A percentile compares a stretch with the other conserved stretches of the same genome.
Evolutionary conservation across 371 early-diverging fungal species (phyloP).

Genomic region (Haplosporangium sp.): DNA sequence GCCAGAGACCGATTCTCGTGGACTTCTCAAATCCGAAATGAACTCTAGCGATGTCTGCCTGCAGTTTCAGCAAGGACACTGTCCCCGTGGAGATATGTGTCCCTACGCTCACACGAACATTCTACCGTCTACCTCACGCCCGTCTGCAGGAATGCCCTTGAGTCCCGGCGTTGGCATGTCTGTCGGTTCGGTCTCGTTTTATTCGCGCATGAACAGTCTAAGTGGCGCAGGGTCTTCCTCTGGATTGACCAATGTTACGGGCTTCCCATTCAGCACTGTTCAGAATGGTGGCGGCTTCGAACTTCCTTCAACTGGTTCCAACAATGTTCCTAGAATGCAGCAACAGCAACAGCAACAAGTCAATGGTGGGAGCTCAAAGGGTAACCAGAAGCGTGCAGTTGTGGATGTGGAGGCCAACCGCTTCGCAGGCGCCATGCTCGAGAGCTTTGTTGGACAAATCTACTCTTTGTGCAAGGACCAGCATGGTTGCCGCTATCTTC

Average conservation of each 20-base stretch:
- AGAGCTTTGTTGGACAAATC: constrained; percentile 78
- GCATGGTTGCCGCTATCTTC: constrained; percentile 90
- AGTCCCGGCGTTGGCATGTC: constrained; percentile 38
- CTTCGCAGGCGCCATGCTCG: constrained; percentile 72
- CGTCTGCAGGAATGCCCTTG: constrained; percentile 31
- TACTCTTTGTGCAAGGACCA: constrained; percentile 89
- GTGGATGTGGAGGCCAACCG: constrained; percentile 62
- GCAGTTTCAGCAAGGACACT: constrained; percentile 69
- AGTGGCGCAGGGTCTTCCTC: constrained; percentile 16
- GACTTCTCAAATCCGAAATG: constrained; percentile 23
- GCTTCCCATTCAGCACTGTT: constrained; percentile 29
- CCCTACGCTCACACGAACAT: constrained; percentile 60
- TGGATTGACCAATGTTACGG: constrained; percentile 4
- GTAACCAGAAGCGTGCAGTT: constrained; percentile 46
- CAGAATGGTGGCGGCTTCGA: constrained; percentile 29
- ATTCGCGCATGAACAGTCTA: constrained; percentile 40
- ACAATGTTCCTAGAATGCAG: constrained; percentile 23
- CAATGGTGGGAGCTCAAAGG: constrained; percentile 19
- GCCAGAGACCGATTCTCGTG: constrained; percentile 17
- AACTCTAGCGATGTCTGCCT: constrained; percentile 54
- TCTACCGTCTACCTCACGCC: constrained; percentile 25
- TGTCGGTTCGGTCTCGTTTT: constrained; percentile 35
- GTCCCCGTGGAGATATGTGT: constrained; percentile 69
- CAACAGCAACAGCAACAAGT: constrained; percentile 44
- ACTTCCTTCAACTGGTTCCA: constrained; percentile 19